phyloP scores from a whole-genome alignment of 192 early-diverging fungal species.

The Gaertneriomyces semiglobifer region DNA sequence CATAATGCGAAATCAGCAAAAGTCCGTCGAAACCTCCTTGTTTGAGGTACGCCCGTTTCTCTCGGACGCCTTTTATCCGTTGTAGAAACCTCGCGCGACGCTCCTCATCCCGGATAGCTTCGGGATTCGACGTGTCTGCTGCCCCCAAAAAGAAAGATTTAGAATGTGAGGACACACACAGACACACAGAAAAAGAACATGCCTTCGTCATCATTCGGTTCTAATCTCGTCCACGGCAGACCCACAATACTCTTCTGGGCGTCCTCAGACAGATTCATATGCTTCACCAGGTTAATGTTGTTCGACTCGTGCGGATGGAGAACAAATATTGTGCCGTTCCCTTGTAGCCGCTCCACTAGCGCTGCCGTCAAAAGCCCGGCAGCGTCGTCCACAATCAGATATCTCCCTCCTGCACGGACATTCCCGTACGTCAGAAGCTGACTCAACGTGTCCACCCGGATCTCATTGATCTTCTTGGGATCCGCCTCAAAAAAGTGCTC shows the following conservation, averaged over 20 bases:
- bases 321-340: slow-evolving; percentile 61
- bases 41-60: slow-evolving; percentile 7
- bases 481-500: slow-evolving; percentile 77
- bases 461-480: slow-evolving; percentile 66
- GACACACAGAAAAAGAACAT: slow-evolving; percentile 3
- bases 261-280: slow-evolving; percentile 69
- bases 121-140: too few relatives aligned
- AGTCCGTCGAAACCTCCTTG: slow-evolving; percentile 47
- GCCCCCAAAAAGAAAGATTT: neutral
- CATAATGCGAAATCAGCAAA: slow-evolving; percentile 76
- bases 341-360: slow-evolving; percentile 73
- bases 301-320: slow-evolving; percentile 70
- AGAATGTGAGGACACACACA: neutral
- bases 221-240: slow-evolving; percentile 69
- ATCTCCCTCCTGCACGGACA: slow-evolving; percentile 62
- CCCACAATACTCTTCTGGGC: slow-evolving; percentile 52
- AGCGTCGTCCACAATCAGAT: slow-evolving; percentile 87
- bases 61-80: neutral
- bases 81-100: slow-evolving; percentile 4
- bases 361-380: slow-evolving; percentile 80
- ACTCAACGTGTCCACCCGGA: slow-evolving; percentile 86
- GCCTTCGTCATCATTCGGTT: slow-evolving; percentile 58
- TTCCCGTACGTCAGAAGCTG: slow-evolving; percentile 84
- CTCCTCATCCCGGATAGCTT: slow-evolving; percentile 1
- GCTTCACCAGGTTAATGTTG: slow-evolving; percentile 71